Evolutionary conservation across 306 rosid species (phyloP), one percentile per base, ranked within the genome.

Genomic region (Cucurbita maxima): DNA sequence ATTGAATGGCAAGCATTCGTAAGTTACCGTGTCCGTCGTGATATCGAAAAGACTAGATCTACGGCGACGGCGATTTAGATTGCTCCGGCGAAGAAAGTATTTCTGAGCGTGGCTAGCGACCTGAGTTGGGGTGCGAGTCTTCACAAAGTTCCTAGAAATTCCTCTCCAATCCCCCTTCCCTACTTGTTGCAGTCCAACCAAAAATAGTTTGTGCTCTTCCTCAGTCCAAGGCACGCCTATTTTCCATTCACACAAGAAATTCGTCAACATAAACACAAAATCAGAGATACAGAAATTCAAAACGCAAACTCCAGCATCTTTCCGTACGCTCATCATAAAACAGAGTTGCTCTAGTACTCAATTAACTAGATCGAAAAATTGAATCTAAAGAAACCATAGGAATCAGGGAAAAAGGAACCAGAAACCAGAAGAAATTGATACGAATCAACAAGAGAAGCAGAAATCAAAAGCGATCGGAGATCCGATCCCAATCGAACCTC

Each of bases 81-180:
- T 95, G 82, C 79, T 88, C 45, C 96, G 91, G 51, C 99, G 92
- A 76, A 95, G 97, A 79, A 85, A 95, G 87, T 95, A 95, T 25
- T 95, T 95, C 79, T 95, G 99, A 77, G 99, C 99, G 76, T 95
- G 99, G 53, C 99, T 95, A 0, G 99, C 99, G 5, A 95, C 99
- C 88, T 95, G 99, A 8, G 99, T 95, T 1, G 99, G 99, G 0
- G 99, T 95, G 73, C 99, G 85, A 37, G 97, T 95, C 83, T 91
- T 95, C n/a, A 95, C 99, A 40, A 89, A 95, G 86, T 89, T 91
- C 77, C 89, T 86, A 0, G 99, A 91, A 80, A 95, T 95, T 80
- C 99, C 97, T 74, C 99, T 88, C 99, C 99, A 95, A 79, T 95
- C 99, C 58, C 99, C 99, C 75, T 95, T 95, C 47, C 99, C 99